Evolutionary conservation across 2,329 filamentous ascomycete species (phyloP).

Genomic region (Scedosporium apiospermum): DNA sequence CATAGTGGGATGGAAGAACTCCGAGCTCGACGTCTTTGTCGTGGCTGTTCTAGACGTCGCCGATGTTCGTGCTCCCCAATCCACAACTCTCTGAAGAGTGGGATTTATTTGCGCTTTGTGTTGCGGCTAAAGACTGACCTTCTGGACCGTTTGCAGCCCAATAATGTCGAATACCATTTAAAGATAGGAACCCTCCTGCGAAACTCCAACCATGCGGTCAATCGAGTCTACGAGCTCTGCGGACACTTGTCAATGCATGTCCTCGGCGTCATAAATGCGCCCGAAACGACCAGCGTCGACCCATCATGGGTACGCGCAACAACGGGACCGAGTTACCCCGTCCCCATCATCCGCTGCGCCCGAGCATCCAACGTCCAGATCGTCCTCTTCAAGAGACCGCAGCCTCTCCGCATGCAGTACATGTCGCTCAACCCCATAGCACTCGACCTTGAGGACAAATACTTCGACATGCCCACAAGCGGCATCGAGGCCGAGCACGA

Average conservation of each 20-base stretch:
- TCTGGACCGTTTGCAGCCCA: constrained; percentile 38
- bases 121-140: neutral
- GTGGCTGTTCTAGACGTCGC: constrained; percentile 84
- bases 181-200: constrained; percentile 75
- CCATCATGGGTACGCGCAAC: constrained; percentile 60
- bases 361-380: constrained; percentile 71
- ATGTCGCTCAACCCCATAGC: constrained; percentile 85
- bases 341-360: constrained; percentile 67
- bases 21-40: constrained; percentile 80
- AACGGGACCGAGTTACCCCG: constrained; percentile 36
- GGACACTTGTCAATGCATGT: constrained; percentile 77
- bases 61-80: constrained; percentile 49
- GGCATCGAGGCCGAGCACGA: constrained; percentile 66
- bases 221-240: constrained; percentile 75
- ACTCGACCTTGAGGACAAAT: constrained; percentile 70
- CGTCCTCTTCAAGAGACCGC: constrained; percentile 79
- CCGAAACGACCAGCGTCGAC: constrained; percentile 44
- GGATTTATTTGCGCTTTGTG: neutral
- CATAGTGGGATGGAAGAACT: constrained; percentile 93
- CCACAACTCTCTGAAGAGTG: neutral
- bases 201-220: constrained; percentile 69
- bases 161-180: constrained; percentile 80
- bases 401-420: constrained; percentile 88
- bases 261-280: constrained; percentile 69
- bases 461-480: constrained; percentile 20